phyloP scores from a whole-genome alignment of 2,329 filamentous ascomycete species.

The Colletotrichum godetiae region DNA sequence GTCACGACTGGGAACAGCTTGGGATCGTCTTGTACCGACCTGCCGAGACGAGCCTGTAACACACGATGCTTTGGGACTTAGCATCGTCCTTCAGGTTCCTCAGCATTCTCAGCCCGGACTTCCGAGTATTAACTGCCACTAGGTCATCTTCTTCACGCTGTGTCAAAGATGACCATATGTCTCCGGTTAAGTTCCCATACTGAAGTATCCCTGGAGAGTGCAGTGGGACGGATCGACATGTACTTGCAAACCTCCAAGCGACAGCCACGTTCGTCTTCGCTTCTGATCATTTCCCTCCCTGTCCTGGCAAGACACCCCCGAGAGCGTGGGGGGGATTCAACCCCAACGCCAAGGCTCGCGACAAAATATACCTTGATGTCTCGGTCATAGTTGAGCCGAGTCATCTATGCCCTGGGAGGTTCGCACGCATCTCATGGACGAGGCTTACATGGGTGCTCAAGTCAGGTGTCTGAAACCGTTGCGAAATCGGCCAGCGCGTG shows the following conservation, averaged over 20 bases:
- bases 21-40: not conserved
- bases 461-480: not conserved
- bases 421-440: not conserved
- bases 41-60: not conserved
- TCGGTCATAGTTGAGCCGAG: conserved; percentile 16
- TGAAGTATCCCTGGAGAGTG: not conserved
- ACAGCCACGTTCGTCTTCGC: not conserved
- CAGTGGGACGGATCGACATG: not conserved
- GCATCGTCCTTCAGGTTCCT: not conserved
- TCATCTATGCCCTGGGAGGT: not conserved
- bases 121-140: not conserved
- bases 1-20: not conserved
- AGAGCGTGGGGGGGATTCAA: not conserved
- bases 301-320: not conserved
- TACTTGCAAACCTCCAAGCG: not conserved
- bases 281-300: not conserved
- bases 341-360: not conserved
- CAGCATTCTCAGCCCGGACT: not conserved
- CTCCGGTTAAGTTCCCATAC: not conserved
- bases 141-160: not conserved
- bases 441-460: not conserved
- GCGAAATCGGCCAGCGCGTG: not conserved
- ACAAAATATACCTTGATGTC: not conserved
- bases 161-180: not conserved
- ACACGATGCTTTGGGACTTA: not conserved